phyloP scores from a whole-genome alignment of 495 filamentous ascomycete genomes.

The Staphylotrichum tortipilum region DNA sequence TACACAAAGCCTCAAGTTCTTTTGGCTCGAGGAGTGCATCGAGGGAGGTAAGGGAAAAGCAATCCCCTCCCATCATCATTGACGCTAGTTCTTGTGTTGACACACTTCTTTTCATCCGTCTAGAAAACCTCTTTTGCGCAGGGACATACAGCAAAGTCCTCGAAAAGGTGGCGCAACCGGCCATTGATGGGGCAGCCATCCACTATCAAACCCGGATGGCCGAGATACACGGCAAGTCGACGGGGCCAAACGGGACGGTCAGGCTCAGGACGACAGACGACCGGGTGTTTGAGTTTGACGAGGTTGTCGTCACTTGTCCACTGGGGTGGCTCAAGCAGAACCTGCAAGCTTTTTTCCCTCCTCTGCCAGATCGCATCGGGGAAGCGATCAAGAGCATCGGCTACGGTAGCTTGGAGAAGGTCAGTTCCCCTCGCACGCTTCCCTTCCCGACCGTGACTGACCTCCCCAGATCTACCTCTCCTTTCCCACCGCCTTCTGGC shows the following conservation, averaged over 20 bases:
- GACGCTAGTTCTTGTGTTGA: neutral
- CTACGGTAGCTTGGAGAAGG: constrained; percentile 86
- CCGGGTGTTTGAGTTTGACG: constrained; percentile 57
- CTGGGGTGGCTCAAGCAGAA: constrained; percentile 86
- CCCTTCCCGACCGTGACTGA: constrained; percentile 9
- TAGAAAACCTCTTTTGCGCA: constrained; percentile 85
- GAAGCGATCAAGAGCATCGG: constrained; percentile 70
- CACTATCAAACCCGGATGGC: constrained; percentile 39
- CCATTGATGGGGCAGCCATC: constrained; percentile 54
- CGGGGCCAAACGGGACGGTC: constrained; percentile 31
- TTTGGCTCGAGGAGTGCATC: constrained; percentile 90
- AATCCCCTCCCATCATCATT: neutral
- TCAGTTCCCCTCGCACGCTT: constrained; percentile 20
- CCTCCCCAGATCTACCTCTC: constrained; percentile 63
- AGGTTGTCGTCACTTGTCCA: constrained; percentile 76
- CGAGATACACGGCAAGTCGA: constrained; percentile 40
- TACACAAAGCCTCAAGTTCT: constrained; percentile 81
- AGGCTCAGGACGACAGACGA: constrained; percentile 48
- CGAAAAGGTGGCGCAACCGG: constrained; percentile 54
- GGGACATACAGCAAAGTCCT: constrained; percentile 78
- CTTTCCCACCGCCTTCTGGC: constrained; percentile 64
- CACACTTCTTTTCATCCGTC: too few species aligned
- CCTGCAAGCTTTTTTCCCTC: constrained; percentile 57
- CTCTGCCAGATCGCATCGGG: constrained; percentile 54
- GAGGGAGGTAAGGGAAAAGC: constrained; percentile 61